These are phyloP conservation scores for Raffaelea ambrosiae DNA, from an alignment of 2,329 filamentous ascomycete species.

Conservation along the genomic window DNA sequence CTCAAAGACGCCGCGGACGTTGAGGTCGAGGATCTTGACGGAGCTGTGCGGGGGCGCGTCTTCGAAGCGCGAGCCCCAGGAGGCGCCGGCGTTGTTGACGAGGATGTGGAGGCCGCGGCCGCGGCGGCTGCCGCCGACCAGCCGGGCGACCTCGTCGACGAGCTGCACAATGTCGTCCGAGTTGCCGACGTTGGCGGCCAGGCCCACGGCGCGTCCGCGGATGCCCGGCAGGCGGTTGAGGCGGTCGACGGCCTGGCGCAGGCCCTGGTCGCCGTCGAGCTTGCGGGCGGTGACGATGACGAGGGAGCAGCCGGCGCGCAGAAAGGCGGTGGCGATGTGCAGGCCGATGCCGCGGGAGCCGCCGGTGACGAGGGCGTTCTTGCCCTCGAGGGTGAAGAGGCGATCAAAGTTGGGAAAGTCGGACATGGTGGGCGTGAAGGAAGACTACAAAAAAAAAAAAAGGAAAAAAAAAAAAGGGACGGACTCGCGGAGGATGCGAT, in stretches of 20 bases:
- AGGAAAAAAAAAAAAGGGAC: no score
- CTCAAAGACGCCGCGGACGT: constrained; percentile 64
- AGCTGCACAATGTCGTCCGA: constrained; percentile 53
- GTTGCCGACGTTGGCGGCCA: constrained; percentile 58
- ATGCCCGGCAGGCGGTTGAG: constrained; percentile 55
- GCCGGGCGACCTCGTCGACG: constrained; percentile 44
- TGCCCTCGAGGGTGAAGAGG: constrained; percentile 19
- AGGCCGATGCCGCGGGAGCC: constrained; percentile 50
- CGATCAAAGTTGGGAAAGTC: constrained; percentile 18
- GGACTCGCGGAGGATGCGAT: no score
- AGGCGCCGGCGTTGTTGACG: constrained; percentile 61
- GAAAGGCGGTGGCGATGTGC: constrained; percentile 56
- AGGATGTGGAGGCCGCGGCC: constrained; percentile 56
- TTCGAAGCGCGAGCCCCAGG: constrained; percentile 61
- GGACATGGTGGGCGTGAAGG: constrained; percentile 21
- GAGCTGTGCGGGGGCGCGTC: constrained; percentile 52
- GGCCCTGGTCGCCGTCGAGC: no score
- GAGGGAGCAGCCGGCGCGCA: constrained; percentile 61
- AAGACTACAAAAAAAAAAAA: no score
- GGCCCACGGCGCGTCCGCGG: constrained; percentile 48
- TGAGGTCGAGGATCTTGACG: constrained; percentile 60
- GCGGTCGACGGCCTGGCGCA: constrained; percentile 54
- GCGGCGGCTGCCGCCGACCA: constrained; percentile 37
- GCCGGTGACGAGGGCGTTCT: constrained; percentile 22
- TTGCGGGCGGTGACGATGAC: constrained; percentile 69